Conservation (phyloP, 306 rosid genomes). For the Quercus suber region DNA sequence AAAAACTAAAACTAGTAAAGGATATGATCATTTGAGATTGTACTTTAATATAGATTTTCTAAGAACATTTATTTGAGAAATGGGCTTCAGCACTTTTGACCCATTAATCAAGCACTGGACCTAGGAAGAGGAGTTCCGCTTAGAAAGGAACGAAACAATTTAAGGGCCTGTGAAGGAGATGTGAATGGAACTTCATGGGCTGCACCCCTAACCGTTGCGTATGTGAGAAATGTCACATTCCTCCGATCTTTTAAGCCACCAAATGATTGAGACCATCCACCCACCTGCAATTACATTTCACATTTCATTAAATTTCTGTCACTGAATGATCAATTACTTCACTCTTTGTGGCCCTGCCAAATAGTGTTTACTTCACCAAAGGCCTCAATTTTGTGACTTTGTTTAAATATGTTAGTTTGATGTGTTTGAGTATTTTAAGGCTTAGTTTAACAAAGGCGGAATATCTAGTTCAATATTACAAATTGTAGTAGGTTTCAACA, state of each 20-base stretch:
- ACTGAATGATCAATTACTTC: too few relatives aligned
- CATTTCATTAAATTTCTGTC: neutral
- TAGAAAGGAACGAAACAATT: neutral
- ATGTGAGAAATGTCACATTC: neutral
- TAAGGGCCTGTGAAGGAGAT: neutral
- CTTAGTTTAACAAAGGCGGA: too few relatives aligned
- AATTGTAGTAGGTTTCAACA: too few relatives aligned
- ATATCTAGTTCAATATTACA: too few relatives aligned
- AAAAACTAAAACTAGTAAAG: too few relatives aligned
- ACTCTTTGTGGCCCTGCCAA: too few relatives aligned
- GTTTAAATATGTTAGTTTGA: too few relatives aligned
- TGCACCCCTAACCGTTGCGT: neutral
- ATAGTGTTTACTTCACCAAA: too few relatives aligned
- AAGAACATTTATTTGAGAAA: neutral
- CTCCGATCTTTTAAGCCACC: neutral
- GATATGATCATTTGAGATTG: too few relatives aligned
- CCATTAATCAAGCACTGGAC: neutral
- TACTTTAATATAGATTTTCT: too few relatives aligned
- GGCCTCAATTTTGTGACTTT: too few relatives aligned
- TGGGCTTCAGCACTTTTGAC: neutral
- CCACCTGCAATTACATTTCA: neutral
- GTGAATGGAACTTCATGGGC: conserved; percentile 4
- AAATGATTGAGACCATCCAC: conserved; percentile 4
- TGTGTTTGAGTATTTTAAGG: too few relatives aligned
- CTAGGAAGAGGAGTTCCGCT: neutral